Evolutionary conservation across 2,329 filamentous ascomycete genomes (phyloP).

Genomic region (Neoarthrinium moseri): DNA sequence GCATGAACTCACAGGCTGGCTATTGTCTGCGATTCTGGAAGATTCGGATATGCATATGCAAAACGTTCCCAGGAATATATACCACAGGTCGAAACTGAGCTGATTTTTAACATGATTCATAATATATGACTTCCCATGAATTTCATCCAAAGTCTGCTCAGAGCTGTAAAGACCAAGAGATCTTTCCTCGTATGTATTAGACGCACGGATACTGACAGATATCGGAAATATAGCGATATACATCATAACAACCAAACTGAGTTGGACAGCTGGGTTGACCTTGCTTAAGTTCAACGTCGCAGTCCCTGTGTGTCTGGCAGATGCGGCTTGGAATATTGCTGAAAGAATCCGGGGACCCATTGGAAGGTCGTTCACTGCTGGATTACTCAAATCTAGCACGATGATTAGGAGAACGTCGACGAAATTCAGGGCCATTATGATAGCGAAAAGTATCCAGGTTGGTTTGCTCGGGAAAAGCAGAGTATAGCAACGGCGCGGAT

Average conservation of each 20-base stretch:
- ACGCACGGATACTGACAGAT: conserved; percentile 51
- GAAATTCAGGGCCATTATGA: conserved; percentile 50
- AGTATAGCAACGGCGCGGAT: conserved; percentile 63
- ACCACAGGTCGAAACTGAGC: conserved; percentile 40
- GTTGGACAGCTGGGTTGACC: conserved; percentile 54
- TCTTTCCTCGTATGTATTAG: conserved; percentile 61
- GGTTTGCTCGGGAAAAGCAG: conserved; percentile 59
- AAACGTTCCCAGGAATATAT: conserved; percentile 37
- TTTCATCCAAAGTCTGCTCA: conserved; percentile 14
- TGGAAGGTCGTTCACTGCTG: conserved; percentile 43
- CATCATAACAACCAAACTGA: conserved; percentile 64
- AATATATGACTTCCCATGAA: neutral
- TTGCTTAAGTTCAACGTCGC: conserved; percentile 48
- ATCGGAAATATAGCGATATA: conserved; percentile 47
- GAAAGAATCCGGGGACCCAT: conserved; percentile 48
- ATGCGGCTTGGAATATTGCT: conserved; percentile 58
- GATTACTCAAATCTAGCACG: conserved; percentile 49
- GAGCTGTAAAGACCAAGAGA: conserved; percentile 46
- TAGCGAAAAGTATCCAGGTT: conserved; percentile 56
- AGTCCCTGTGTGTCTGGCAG: conserved; percentile 45
- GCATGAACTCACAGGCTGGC: conserved; percentile 46
- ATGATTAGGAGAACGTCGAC: conserved; percentile 56
- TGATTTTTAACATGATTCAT: conserved; percentile 55
- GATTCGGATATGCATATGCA: conserved; percentile 28
- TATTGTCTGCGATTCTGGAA: conserved; percentile 19